Conservation (phyloP, 257 asterid species). For the Solanum pennellii region DNA sequence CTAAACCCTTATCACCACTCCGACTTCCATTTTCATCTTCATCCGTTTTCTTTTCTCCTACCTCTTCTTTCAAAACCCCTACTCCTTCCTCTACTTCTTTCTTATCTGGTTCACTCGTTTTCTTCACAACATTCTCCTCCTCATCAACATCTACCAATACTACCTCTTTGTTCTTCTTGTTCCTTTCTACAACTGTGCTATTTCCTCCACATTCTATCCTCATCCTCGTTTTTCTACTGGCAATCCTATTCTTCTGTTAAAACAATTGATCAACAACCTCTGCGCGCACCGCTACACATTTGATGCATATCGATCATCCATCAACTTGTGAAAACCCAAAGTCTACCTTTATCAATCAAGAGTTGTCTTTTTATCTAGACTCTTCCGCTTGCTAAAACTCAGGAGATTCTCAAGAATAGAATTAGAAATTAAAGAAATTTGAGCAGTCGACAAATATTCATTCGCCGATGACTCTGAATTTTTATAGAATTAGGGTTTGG, state of each 20-base stretch:
- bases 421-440: neutral
- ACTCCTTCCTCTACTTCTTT: neutral
- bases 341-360: slow-evolving; percentile 12
- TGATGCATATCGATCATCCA: slow-evolving; percentile 36
- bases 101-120: neutral
- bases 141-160: slow-evolving; percentile 10
- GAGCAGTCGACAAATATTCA: neutral
- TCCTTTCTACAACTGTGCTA: neutral
- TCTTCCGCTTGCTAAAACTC: neutral
- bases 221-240: neutral
- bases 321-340: neutral
- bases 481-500: slow-evolving; percentile 5
- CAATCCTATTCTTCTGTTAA: neutral
- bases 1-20: slow-evolving; percentile 49
- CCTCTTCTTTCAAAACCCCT: slow-evolving; percentile 13
- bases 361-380: neutral
- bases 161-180: neutral
- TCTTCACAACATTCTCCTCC: slow-evolving; percentile 19
- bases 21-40: slow-evolving; percentile 29
- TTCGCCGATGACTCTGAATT: neutral
- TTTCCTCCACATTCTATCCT: neutral
- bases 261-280: slow-evolving; percentile 23
- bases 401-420: no score
- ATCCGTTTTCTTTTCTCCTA: slow-evolving; percentile 22
- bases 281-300: slow-evolving; percentile 38